Base-by-base conservation (phyloP, 805 yeast genomes). In the Debaryomyces prosopidis region DNA sequence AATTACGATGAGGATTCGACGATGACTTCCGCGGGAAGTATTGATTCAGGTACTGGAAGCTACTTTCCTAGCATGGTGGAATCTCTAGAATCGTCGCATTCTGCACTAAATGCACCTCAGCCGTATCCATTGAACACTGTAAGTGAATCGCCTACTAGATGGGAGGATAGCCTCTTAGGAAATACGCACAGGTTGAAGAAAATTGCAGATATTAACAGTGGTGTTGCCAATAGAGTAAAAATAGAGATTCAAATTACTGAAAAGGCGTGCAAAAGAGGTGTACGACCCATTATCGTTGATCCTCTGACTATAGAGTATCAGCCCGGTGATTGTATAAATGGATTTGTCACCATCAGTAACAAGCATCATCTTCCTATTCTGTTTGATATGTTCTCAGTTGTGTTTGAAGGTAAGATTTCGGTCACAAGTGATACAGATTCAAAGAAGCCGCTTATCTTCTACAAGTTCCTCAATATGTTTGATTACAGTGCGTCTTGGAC, bases 401-500 rank as follows among this genome's bases (percentile, higher is more conserved):
- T 66, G 5, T 67, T 71, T 45, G 77, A 72, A 53, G 76, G 76
- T 1, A 51, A 59, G 1, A 44, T 68, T 4, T 58, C 61, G 7
- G 59, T 62, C 2, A 43, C 62, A 11, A 65, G 64, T 23, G 58
- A 52, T 46, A 57, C 50, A 2, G 66, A 64, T 39, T 47, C 59
- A 5, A 60, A 54, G 36, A 52, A 54, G 17, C 66, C 70, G 2
- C 42, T 45, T 12, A 53, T 55, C 2, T 67, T 66, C 12, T 64
- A 59, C 50, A 70, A 69, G 51, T 70, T 71, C 45, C 54, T 71
- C 42, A 72, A 69, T 50, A 72, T 71, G 76, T 56, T 68, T 19
- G 77, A 72, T 46, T 55, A 71, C 18, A 69, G 65, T 58, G 77
- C 77, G 5, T 63, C 69, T n/a, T 73, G 77, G 77, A 58, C 73